Base-by-base conservation (phyloP, 139 green algal genomes). In the Zygnema circumcarinatum region DNA sequence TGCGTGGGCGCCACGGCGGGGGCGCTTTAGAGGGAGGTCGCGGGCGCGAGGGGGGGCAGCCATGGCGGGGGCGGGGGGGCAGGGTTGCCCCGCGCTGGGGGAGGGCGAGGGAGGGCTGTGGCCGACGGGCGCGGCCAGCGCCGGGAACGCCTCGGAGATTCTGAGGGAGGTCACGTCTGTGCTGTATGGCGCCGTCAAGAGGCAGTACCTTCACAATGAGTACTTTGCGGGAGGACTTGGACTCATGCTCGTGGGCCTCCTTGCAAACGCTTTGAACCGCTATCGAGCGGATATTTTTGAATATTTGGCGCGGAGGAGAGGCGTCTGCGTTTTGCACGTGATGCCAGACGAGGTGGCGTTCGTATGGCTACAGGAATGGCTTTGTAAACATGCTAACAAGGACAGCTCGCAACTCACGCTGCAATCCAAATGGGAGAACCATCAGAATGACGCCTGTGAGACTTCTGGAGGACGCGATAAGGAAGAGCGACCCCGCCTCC, bases 121-220 rank as follows among this genome's bases (percentile, higher is more conserved):
- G n/a, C n/a, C n/a, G n/a, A n/a, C n/a, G n/a, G n/a, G n/a, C n/a
- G n/a, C n/a, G n/a, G n/a, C n/a, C n/a, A n/a, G n/a, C n/a, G n/a
- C n/a, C n/a, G n/a, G n/a, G n/a, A n/a, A n/a, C n/a, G n/a, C n/a
- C n/a, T n/a, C n/a, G n/a, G n/a, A n/a, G n/a, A n/a, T n/a, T n/a
- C n/a, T n/a, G n/a, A n/a, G n/a, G n/a, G n/a, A n/a, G n/a, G n/a
- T n/a, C n/a, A n/a, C n/a, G 47, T 62, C 47, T 25, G 47, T 16
- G 47, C 47, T 62, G 47, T 16, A 25, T 7, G 56, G 33, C 56
- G 54, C 76, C 11, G 56, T 86, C 2, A 86, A 85, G 62, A 40
- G 72, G 36, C 83, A 85, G 31, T 88, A 88, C 22, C n/a, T 88
- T 2, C 83, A 87, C 22, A 88, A 88, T 62, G 83, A 88, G 29